These are phyloP conservation scores for Flagelloscypha sp. DNA, from an alignment of 768 basidiomycete species.

Conservation along the genomic window DNA sequence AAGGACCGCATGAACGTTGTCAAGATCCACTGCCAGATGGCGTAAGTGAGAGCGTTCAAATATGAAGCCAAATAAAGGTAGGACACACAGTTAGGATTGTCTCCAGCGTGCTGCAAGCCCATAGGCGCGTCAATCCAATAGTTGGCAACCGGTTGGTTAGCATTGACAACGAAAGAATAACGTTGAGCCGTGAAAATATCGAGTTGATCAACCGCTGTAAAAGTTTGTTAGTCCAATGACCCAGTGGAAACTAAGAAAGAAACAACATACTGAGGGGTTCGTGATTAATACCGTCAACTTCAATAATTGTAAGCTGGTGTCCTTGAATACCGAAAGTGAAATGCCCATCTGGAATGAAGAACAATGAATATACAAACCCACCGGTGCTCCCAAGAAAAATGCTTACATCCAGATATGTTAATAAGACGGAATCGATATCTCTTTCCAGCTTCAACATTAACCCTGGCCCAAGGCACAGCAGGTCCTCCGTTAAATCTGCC, in stretches of 20 bases:
- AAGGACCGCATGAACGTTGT: slow-evolving; percentile 21
- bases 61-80: background rate
- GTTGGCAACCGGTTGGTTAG: slow-evolving; percentile 21
- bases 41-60: background rate
- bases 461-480: slow-evolving; percentile 20
- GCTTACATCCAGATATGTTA: slow-evolving; percentile 30
- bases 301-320: slow-evolving; percentile 33
- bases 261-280: slow-evolving; percentile 28
- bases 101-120: no score
- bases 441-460: slow-evolving; percentile 27
- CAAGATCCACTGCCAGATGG: slow-evolving; percentile 1
- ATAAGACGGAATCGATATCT: slow-evolving; percentile 30
- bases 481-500: slow-evolving; percentile 28
- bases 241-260: slow-evolving; percentile 22
- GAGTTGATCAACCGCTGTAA: slow-evolving; percentile 20
- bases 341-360: slow-evolving; percentile 21
- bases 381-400: slow-evolving; percentile 23
- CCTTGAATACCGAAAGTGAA: slow-evolving; percentile 28
- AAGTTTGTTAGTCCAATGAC: slow-evolving; percentile 24
- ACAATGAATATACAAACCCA: slow-evolving; percentile 26
- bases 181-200: slow-evolving; percentile 26
- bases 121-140: no score
- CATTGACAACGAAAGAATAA: slow-evolving; percentile 25
- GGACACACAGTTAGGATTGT: no score
- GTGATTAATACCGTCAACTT: slow-evolving; percentile 28